Evolutionary conservation across 1,284 basidiomycete genomes (phyloP), one percentile per base, ranked within the genome.

Genomic region (Bjerkandera adusta): DNA sequence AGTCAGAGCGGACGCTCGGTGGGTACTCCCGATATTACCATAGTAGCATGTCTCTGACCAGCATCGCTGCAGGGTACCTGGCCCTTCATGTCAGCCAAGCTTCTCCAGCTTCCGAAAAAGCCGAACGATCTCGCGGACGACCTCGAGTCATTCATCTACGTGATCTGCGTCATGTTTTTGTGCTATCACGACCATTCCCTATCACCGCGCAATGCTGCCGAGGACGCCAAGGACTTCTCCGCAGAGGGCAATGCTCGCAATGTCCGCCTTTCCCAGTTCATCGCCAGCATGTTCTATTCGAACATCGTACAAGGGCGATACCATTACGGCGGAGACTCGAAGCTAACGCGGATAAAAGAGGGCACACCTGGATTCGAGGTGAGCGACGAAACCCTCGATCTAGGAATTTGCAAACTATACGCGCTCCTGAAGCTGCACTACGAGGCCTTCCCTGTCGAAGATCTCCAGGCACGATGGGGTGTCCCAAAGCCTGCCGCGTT

Each of bases 61-160:
- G n/a, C n/a, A 24, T 10, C 4, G 25, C 4, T 24, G 3, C 24
- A 47, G 45, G 45, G 45, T 1, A 47, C 45, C 5, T 40, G 45
- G 45, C 36, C 37, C 7, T 47, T 36, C 36, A 34, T 47, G 37
- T 47, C 45, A n/a, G 45, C 36, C 1, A 16, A 21, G 5, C 16
- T 34, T 12, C 36, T 45, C 13, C 15, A n/a, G 11, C 32, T 20
- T 29, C 44, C 44, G 8, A 10, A n/a, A 13, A 47, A 47, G 37
- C 45, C 45, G 6, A 30, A 35, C 21, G 37, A 39, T 24, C 20
- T 47, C 20, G 45, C 45, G 11, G 45, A 47, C 29, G 45, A 47
- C 22, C 13, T 47, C 4, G 45, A 47, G 21, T 32, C 36, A 1
- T 47, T 47, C 30, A 26, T 47, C 3, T 26, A 47, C 20, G 45